Base-by-base conservation (phyloP, 1,284 basidiomycete species). In the Waitea zeae region DNA sequence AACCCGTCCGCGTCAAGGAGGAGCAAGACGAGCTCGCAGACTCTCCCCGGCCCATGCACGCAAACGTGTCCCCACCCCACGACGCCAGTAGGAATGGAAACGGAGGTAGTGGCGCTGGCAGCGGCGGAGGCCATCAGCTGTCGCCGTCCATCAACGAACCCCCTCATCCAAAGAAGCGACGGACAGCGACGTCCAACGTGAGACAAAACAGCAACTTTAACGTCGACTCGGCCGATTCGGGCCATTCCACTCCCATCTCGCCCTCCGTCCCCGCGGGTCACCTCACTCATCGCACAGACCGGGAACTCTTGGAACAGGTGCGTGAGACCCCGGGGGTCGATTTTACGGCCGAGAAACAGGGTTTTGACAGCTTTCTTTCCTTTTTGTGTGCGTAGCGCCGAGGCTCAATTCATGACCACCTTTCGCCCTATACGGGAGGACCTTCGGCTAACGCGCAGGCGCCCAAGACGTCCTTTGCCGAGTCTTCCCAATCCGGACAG, bases 141-240 rank as follows among this genome's bases (percentile, higher is more conserved):
- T 48, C 57, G 14, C 58, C 52, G 26, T 57, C 68, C 32, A 51
- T 51, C 41, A 43, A 60, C 17, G 57, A 52, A 19, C 58, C 67
- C 15, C 61, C 61, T n/a, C 60, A 71, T n/a, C 50, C 59, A n/a
- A 76, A 80, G 62, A 74, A 66, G 44, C 69, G 78, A 40, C 70
- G 78, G 33, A 67, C 76, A 33, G 80, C 77, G 33, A 59, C 77
- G 49, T 70, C 65, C 47, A 71, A 72, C 39, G 52, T 61, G 12
- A 64, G 69, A 11, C 63, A 62, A 41, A 57, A 63, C 29, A 59
- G 68, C 45, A 64, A 67, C 46, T 68, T 67, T 12, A 62, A 71
- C 45, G 59, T 66, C 24, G 9, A 7, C 24, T 26, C 24, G 9
- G 7, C n/a, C 24, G n/a, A n/a, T n/a, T n/a, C n/a, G n/a, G n/a